Conservation (phyloP, 305 asterid genomes). For the Stenogyne calaminthoides region DNA sequence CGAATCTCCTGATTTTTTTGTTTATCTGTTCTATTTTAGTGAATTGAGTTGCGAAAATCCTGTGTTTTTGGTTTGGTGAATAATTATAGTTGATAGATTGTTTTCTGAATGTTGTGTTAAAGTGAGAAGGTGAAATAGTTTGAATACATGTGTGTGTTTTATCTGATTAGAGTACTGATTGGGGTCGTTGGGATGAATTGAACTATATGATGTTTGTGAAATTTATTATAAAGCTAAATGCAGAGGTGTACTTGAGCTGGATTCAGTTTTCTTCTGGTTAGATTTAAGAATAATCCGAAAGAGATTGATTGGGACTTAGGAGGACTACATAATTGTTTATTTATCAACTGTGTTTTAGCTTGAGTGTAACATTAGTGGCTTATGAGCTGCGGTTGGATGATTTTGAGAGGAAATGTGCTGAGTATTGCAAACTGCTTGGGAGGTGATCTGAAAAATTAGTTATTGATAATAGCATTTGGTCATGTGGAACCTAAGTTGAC, state of each 20-base stretch:
- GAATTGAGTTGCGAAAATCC: conserved; percentile 8
- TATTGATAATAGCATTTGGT: background rate
- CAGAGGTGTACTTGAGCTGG: conserved; percentile 13
- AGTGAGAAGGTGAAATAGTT: conserved; percentile 1
- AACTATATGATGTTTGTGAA: background rate
- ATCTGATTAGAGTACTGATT: conserved; percentile 18
- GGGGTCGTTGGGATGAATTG: background rate
- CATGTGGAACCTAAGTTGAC: background rate
- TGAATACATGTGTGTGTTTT: background rate
- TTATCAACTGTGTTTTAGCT: background rate
- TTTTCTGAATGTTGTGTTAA: background rate
- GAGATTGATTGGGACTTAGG: background rate
- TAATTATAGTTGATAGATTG: background rate
- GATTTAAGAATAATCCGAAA: background rate
- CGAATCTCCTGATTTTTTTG: conserved; percentile 20
- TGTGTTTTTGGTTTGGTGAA: background rate
- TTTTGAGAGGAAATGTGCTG: background rate
- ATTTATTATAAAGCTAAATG: background rate
- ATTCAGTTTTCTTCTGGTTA: background rate
- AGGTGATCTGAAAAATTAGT: background rate
- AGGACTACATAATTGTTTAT: background rate
- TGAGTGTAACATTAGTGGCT: conserved; percentile 1
- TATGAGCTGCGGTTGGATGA: conserved; percentile 10
- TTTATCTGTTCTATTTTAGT: background rate
- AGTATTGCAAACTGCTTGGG: background rate